Evolutionary conservation across 768 basidiomycete species (phyloP), one percentile per base, ranked within the genome.

Genomic region (Suillus occidentalis): DNA sequence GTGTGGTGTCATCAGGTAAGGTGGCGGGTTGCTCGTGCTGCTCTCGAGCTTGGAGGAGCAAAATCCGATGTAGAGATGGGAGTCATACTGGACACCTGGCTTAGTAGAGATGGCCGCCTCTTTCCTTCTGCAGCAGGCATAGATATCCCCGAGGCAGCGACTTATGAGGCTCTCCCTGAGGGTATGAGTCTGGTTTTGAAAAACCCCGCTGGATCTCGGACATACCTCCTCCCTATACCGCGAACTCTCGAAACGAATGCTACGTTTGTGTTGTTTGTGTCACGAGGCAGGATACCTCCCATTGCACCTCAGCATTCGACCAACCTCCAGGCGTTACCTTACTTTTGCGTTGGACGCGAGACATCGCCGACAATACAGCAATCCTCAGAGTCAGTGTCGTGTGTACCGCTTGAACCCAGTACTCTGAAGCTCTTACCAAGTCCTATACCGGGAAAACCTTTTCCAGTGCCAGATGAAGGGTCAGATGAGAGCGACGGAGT

Each of bases 1-100:
- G 94, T 99, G 5, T 99, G 97, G 97, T 99, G 97, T 73, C 94
- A 98, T 76, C 97, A 99, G 77, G 89, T 98, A 12, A 89, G 97
- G 47, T 94, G 90, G 91, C 85, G 88, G 28, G 81, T 97, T 40
- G 95, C 95, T 18, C 83, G 92, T 61, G 86, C 88, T 22, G 88
- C 89, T 31, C 77, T 98, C 7, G 92, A 94, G 70, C 78, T 92
- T 13, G 84, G 84, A 3, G 72, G 67, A n/a, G 63, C 71, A 6
- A 43, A 63, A 3, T 70, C 75, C 9, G 68, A 77, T 0, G 56
- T 60, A 34, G 73, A 69, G 4, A 78, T 79, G 37, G 78, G 70
- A 0, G 67, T 64, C 6, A 69, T 85, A 14, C 76, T 94, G 22
- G 87, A 89, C 67, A 80, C 72, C 58, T 94, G 92, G 92, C 75